phyloP scores from a whole-genome alignment of 2,329 filamentous ascomycete species.

The Dothideomycetes sp. region DNA sequence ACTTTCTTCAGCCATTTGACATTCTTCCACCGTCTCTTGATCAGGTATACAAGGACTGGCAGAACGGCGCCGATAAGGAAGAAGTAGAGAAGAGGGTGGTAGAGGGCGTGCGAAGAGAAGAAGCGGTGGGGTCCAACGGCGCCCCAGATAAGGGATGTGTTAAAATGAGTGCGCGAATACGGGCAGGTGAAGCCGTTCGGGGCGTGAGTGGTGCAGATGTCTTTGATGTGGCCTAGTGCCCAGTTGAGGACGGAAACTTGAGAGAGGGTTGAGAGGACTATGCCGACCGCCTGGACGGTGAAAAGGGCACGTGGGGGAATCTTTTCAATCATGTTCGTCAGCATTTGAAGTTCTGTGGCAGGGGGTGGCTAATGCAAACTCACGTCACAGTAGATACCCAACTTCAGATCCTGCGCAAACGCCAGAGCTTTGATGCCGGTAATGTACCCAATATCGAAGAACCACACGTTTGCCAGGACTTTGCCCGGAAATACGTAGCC shows the following conservation, averaged over 20 bases:
- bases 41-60: neutral
- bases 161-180: neutral
- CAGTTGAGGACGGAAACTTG: neutral
- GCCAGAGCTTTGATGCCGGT: conserved; percentile 20
- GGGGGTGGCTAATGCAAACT: neutral
- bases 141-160: neutral
- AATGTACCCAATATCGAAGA: conserved; percentile 9
- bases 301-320: conserved; percentile 3
- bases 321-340: neutral
- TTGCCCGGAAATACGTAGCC: conserved; percentile 30
- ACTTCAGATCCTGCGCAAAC: conserved; percentile 34
- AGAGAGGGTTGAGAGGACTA: neutral
- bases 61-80: neutral
- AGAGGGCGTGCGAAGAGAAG: neutral
- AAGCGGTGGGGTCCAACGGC: neutral
- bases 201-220: conserved; percentile 2
- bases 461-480: conserved; percentile 17
- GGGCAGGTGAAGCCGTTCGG: conserved; percentile 2
- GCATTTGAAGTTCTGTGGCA: neutral
- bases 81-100: neutral
- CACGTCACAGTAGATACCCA: neutral
- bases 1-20: neutral
- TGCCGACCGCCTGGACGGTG: neutral
- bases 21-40: neutral
- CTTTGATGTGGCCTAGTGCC: conserved; percentile 18